Percentiles rank a stretch among this genome's conserved stretches.
Evolutionary conservation across 2,329 filamentous ascomycete genomes (phyloP).

Genomic region (Cyclaneusma minus): DNA sequence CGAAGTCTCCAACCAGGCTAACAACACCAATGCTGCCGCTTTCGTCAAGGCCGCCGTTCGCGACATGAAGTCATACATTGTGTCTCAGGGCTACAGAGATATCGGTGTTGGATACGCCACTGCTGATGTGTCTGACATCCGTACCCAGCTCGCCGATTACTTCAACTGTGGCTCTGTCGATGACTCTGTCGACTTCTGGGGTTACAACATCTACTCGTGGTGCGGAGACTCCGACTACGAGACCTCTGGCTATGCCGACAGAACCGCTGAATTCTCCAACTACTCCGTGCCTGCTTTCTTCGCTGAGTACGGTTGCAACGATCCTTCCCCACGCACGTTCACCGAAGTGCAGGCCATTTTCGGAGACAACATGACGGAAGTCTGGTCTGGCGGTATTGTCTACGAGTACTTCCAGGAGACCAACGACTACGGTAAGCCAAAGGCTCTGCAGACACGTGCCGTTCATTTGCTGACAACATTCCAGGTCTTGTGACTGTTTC

Average conservation of each 20-base stretch:
- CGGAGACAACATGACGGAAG: conserved; percentile 61
- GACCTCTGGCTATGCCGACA: conserved; percentile 64
- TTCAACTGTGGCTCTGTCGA: conserved; percentile 72
- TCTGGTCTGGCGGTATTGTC: conserved; percentile 93
- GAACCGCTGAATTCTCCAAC: conserved; percentile 72
- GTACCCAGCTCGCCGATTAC: conserved; percentile 71
- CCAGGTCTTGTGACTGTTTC: conserved; percentile 50
- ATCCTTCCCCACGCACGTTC: conserved; percentile 53
- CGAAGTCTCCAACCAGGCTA: conserved; percentile 79
- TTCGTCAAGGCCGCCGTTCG: conserved; percentile 97
- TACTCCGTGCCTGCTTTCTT: conserved; percentile 97
- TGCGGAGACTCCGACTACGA: conserved; percentile 72
- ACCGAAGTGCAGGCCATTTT: conserved; percentile 75
- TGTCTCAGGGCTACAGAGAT: conserved; percentile 55
- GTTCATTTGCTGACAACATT: conserved; percentile 6
- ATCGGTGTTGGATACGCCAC: conserved; percentile 92
- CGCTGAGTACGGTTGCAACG: conserved; percentile 95
- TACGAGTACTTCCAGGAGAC: conserved; percentile 95
- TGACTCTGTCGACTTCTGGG: conserved; percentile 84
- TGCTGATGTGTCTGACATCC: conserved; percentile 78
- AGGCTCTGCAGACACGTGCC: background rate
- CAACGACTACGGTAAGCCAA: conserved; percentile 63
- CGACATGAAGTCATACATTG: conserved; percentile 91
- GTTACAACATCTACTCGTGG: conserved; percentile 99
- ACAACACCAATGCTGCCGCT: conserved; percentile 80